Conservation (phyloP, 2,329 filamentous ascomycete genomes). For the Sclerotinia trifoliorum region DNA sequence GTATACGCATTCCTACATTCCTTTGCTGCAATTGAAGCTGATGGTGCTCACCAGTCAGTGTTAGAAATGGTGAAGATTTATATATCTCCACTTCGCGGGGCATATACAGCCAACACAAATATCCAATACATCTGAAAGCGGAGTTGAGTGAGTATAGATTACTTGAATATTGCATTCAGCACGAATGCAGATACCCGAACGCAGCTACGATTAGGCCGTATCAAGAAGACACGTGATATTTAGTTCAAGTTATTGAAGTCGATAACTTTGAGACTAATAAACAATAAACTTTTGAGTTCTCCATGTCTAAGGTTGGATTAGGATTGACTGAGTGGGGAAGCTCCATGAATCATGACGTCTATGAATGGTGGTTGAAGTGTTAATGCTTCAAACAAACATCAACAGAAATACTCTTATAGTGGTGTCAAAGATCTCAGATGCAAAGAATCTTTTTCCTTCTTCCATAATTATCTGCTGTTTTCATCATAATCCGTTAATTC, state of each 20-base stretch:
- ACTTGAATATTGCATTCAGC: too few relatives aligned
- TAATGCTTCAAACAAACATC: neutral
- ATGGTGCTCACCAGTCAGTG: neutral
- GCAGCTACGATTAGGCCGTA: too few relatives aligned
- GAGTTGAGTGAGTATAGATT: too few relatives aligned
- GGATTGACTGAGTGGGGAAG: neutral
- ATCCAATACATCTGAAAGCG: too few relatives aligned
- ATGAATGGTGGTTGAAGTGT: conserved; percentile 3
- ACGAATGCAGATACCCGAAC: neutral
- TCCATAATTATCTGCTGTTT: neutral
- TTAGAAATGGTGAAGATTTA: neutral
- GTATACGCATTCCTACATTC: neutral
- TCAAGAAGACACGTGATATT: too few relatives aligned
- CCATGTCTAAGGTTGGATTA: neutral
- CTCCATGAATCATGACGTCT: conserved; percentile 15
- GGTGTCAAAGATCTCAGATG: neutral
- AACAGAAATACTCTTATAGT: neutral
- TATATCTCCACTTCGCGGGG: neutral
- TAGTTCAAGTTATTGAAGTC: too few relatives aligned
- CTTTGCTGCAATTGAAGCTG: neutral
- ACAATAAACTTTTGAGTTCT: neutral
- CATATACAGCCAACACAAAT: neutral
- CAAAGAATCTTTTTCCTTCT: neutral
- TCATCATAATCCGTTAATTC: neutral
- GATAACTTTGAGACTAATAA: too few relatives aligned